phyloP scores from a whole-genome alignment of 768 basidiomycete species.

The Mycena venus region DNA sequence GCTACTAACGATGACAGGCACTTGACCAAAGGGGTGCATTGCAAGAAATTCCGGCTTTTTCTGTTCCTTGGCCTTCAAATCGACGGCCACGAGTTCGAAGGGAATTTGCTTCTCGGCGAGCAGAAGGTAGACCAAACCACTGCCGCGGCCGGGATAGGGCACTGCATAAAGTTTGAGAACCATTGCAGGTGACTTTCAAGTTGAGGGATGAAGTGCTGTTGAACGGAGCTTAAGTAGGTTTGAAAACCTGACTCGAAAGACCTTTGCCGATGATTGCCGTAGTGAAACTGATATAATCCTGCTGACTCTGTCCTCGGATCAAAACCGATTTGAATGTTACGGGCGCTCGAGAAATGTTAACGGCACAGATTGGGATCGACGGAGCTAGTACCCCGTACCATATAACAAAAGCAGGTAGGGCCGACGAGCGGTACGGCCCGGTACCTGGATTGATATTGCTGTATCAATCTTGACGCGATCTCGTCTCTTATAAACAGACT shows the following conservation, averaged over 20 bases:
- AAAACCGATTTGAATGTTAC: neutral
- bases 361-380: no score
- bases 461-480: no score
- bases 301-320: constrained; percentile 4
- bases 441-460: no score
- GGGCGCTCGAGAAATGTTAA: no score
- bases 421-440: no score
- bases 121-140: constrained; percentile 56
- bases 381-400: no score
- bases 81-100: constrained; percentile 57
- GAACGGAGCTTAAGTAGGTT: neutral
- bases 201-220: neutral
- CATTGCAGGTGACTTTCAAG: constrained; percentile 38
- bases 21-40: constrained; percentile 66
- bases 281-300: neutral
- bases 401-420: no score
- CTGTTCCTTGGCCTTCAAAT: constrained; percentile 56
- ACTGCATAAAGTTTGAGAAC: constrained; percentile 60
- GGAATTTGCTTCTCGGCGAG: constrained; percentile 62
- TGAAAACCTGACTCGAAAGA: neutral
- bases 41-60: constrained; percentile 46
- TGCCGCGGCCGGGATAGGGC: constrained; percentile 58
- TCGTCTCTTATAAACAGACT: no score
- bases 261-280: neutral
- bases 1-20: constrained; percentile 23